A percentile compares a stretch with the other conserved stretches of the same genome.
These are phyloP conservation scores for Collybia nuda DNA, from an alignment of 768 basidiomycete species.

Conservation along the genomic window DNA sequence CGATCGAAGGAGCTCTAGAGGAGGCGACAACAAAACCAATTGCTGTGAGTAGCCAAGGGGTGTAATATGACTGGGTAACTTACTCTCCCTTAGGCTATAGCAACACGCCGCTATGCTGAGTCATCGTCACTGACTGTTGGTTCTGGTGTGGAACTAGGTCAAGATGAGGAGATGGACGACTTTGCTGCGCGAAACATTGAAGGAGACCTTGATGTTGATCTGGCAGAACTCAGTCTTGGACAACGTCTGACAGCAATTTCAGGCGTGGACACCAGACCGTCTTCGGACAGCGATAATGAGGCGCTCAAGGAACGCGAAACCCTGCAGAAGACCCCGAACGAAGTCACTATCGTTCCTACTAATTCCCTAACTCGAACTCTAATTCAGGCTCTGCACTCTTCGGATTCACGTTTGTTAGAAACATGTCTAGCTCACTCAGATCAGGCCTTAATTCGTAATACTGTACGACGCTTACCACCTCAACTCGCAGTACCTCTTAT, in stretches of 20 bases:
- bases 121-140: conserved; percentile 57
- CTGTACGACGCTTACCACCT: conserved; percentile 82
- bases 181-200: conserved; percentile 51
- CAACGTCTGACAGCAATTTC: conserved; percentile 81
- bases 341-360: conserved; percentile 59
- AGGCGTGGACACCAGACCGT: conserved; percentile 41
- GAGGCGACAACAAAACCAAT: conserved; percentile 3
- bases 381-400: conserved; percentile 94
- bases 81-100: conserved; percentile 32
- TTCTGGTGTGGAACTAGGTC: conserved; percentile 66
- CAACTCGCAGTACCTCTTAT: conserved; percentile 86
- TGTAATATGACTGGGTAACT: neutral
- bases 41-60: neutral
- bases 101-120: conserved; percentile 71
- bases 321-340: conserved; percentile 29
- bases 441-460: conserved; percentile 77
- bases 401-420: conserved; percentile 84
- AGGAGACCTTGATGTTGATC: conserved; percentile 75
- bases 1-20: conserved; percentile 37
- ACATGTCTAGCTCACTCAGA: conserved; percentile 86
- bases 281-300: conserved; percentile 50
- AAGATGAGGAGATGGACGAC: conserved; percentile 56
- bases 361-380: conserved; percentile 91
- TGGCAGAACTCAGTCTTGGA: conserved; percentile 90
- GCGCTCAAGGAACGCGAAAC: conserved; percentile 25